These are phyloP conservation scores for Tylopilus sp. DNA, from an alignment of 768 basidiomycete genomes.

Conservation along the genomic window DNA sequence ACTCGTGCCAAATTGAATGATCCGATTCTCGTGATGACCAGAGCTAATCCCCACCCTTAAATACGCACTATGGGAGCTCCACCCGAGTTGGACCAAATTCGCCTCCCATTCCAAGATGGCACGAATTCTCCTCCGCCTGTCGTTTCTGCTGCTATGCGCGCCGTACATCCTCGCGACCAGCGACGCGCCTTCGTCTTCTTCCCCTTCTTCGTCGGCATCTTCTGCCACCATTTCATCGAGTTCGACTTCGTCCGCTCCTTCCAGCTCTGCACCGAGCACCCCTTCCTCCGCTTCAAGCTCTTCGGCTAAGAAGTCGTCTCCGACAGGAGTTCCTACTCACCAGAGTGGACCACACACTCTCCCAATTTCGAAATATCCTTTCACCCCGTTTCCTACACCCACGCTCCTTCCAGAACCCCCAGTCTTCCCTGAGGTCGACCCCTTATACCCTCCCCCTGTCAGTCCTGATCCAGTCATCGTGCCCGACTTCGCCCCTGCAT, in stretches of 20 bases:
- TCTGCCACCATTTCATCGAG: neutral
- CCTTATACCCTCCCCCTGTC: conserved; percentile 54
- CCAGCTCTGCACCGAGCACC: neutral
- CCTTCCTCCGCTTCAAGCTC: conserved; percentile 10
- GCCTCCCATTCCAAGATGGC: conserved; percentile 16
- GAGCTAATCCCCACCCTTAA: neutral
- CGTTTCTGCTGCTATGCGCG: conserved; percentile 13
- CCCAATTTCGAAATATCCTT: conserved; percentile 42
- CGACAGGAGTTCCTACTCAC: conserved; percentile 7
- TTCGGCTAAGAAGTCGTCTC: conserved; percentile 7
- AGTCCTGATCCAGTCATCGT: conserved; percentile 36
- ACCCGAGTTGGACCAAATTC: neutral
- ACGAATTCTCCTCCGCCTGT: conserved; percentile 6
- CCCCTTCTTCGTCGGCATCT: neutral
- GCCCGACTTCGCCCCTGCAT: conserved; percentile 49
- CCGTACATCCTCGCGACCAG: conserved; percentile 3
- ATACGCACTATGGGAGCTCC: neutral
- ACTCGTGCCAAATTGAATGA: conserved; percentile 1
- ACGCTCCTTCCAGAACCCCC: conserved; percentile 50
- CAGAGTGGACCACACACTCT: conserved; percentile 28
- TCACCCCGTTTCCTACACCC: conserved; percentile 62
- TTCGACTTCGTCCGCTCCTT: conserved; percentile 5
- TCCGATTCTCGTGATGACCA: neutral
- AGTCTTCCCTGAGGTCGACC: conserved; percentile 53
- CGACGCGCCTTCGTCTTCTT: neutral